These are phyloP conservation scores for Colletotrichum agaves DNA, from an alignment of 2,329 filamentous ascomycete species.

Conservation along the genomic window DNA sequence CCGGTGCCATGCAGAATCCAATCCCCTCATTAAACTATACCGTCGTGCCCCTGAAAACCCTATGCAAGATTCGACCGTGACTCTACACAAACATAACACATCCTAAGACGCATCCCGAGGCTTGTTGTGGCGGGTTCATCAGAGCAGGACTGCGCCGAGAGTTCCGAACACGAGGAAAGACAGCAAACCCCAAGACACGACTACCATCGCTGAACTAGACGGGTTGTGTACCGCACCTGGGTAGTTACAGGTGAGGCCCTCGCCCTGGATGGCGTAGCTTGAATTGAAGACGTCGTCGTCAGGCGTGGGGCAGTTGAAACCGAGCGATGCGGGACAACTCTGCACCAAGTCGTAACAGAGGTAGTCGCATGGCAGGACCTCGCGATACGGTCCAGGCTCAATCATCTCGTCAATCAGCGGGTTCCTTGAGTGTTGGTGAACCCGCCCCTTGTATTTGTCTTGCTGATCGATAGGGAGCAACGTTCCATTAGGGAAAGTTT, in stretches of 20 bases:
- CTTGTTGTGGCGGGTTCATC: neutral
- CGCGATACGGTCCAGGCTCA: conserved; percentile 89
- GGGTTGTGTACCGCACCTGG: conserved; percentile 67
- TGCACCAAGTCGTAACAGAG: conserved; percentile 88
- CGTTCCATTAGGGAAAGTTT: conserved; percentile 77
- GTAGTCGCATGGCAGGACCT: conserved; percentile 88
- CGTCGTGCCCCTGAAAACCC: neutral
- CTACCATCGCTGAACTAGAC: conserved; percentile 44
- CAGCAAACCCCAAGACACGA: conserved; percentile 41
- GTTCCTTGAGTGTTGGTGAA: conserved; percentile 73
- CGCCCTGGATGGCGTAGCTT: conserved; percentile 54
- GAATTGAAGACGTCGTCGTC: conserved; percentile 52
- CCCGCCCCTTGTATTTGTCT: conserved; percentile 43
- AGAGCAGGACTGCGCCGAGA: conserved; percentile 17
- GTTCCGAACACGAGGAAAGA: conserved; percentile 21
- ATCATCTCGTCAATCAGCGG: conserved; percentile 76
- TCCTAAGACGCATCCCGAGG: neutral
- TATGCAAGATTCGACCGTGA: conserved; percentile 22
- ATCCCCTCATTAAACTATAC: conserved; percentile 2
- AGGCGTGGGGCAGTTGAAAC: conserved; percentile 76
- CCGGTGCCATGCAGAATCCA: conserved; percentile 35
- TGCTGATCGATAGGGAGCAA: conserved; percentile 54
- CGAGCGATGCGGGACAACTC: conserved; percentile 81
- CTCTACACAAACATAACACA: conserved; percentile 5
- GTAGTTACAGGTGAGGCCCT: conserved; percentile 65